Evolutionary conservation across 768 basidiomycete genomes (phyloP), one percentile per base, ranked within the genome.

Genomic region (Rhodocollybia butyracea): DNA sequence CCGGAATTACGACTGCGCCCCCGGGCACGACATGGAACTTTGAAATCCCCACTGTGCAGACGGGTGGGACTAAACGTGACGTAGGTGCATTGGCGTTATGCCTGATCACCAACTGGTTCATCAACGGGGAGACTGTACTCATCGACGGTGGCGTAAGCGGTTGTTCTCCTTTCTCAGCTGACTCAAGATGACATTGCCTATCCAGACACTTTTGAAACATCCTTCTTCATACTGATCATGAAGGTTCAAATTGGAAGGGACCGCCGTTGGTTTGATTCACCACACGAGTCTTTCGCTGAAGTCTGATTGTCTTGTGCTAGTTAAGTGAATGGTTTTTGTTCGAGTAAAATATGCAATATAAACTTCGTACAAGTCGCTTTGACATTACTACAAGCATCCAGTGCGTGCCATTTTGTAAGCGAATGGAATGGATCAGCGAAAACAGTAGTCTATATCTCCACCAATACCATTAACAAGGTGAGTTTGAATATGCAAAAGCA

Each of bases 121-220:
- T 81, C 40, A 79, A 76, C 51, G 76, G 74, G 2, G 77, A 78
- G 63, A 78, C 76, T 13, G 76, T 79, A 5, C 58, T 78, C 34
- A 75, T 79, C 46, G 78, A 79, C 57, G 78, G 78, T 27, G 76
- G 78, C 10, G 76, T 79, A 63, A 63, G 77, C 75, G 30, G 1
- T 22, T 38, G 26, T 55, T 13, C 19, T 17, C 15, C 24, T 6
- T 17, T 36, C 8, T 42, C 19, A 12, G 27, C 31, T 32, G 26
- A 51, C 27, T 13, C 13, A 53, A 21, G 34, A 11, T 29, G 3
- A 34, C 46, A 12, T 45, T 24, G 34, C 54, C n/a, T 27, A 3
- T 31, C 6, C 43, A 74, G 73, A 70, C 69, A 10, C 47, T 75
- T 19, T 58, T 76, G 29, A 64, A 67, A 54, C 72, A 75, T 50